Evolutionary conservation across 1,139 yeast genomes (phyloP).

Genomic region (Kazachstania sp.): DNA sequence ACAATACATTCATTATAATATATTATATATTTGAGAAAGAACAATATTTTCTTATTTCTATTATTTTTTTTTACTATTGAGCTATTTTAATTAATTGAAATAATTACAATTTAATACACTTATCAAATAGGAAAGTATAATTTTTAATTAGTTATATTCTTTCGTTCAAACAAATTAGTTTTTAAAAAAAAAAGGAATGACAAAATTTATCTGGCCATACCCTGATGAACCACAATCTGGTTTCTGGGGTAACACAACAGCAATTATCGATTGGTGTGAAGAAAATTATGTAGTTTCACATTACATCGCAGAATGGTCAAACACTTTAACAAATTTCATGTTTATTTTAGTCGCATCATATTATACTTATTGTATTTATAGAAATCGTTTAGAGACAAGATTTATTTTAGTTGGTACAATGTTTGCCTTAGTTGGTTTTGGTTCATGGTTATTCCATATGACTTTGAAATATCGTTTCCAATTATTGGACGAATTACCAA

Average conservation of each 20-base stretch:
- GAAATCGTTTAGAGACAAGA: constrained; percentile 56
- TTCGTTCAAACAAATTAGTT: neutral
- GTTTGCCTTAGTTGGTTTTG: constrained; percentile 81
- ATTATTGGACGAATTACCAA: constrained; percentile 87
- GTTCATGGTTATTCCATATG: constrained; percentile 95
- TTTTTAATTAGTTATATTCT: neutral
- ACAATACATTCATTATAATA: too few relatives aligned
- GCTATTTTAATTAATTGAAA: too few relatives aligned
- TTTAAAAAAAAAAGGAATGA: constrained; percentile 9
- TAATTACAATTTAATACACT: too few relatives aligned
- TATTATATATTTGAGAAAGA: too few relatives aligned
- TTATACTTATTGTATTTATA: constrained; percentile 54
- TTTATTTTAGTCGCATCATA: constrained; percentile 59
- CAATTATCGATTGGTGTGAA: constrained; percentile 96
- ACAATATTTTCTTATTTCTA: too few relatives aligned
- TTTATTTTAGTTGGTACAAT: constrained; percentile 69
- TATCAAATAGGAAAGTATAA: neutral
- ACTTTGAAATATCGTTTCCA: constrained; percentile 83
- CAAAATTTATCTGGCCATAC: constrained; percentile 24
- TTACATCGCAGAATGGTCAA: constrained; percentile 81
- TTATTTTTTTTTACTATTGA: too few relatives aligned
- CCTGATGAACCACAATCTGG: constrained; percentile 31
- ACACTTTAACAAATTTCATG: constrained; percentile 67
- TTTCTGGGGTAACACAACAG: constrained; percentile 33
- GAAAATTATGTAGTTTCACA: constrained; percentile 84